Conservation (phyloP, 306 rosid genomes). For the Vigna nakashimae region DNA sequence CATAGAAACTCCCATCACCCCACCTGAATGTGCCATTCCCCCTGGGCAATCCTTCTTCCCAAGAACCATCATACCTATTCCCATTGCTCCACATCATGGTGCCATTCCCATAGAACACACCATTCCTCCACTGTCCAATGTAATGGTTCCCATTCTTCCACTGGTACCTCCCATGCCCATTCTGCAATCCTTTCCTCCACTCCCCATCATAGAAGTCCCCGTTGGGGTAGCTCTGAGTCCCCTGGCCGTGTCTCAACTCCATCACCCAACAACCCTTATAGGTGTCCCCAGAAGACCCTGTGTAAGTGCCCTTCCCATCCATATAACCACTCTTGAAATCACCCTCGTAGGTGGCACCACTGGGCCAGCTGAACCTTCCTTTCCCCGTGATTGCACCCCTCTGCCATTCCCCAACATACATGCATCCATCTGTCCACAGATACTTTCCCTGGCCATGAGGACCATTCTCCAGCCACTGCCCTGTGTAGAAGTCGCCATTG, state of each 20-base stretch:
- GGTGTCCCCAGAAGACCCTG: conserved; percentile 74
- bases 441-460: conserved; percentile 90
- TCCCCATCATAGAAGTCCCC: conserved; percentile 96
- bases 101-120: conserved; percentile 76
- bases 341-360: conserved; percentile 95
- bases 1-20: conserved; percentile 82
- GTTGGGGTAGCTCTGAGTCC: conserved; percentile 70
- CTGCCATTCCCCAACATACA: conserved; percentile 89
- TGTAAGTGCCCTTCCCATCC: conserved; percentile 91
- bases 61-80: conserved; percentile 80
- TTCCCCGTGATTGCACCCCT: conserved; percentile 69
- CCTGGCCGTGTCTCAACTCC: conserved; percentile 85
- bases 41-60: conserved; percentile 86
- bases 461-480: conserved; percentile 64
- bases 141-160: conserved; percentile 88
- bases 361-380: conserved; percentile 93
- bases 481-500: conserved; percentile 85
- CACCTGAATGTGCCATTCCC: conserved; percentile 90
- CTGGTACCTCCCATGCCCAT: conserved; percentile 87
- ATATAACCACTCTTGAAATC: conserved; percentile 75
- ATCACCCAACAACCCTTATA: conserved; percentile 86
- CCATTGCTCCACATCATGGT: conserved; percentile 80
- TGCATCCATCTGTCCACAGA: conserved; percentile 93
- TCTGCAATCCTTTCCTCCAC: conserved; percentile 85
- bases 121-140: conserved; percentile 80